These are phyloP conservation scores for Sphagnum fallax DNA, from an alignment of 228 moss, liverwort and hornwort genomes.

Conservation along the genomic window DNA sequence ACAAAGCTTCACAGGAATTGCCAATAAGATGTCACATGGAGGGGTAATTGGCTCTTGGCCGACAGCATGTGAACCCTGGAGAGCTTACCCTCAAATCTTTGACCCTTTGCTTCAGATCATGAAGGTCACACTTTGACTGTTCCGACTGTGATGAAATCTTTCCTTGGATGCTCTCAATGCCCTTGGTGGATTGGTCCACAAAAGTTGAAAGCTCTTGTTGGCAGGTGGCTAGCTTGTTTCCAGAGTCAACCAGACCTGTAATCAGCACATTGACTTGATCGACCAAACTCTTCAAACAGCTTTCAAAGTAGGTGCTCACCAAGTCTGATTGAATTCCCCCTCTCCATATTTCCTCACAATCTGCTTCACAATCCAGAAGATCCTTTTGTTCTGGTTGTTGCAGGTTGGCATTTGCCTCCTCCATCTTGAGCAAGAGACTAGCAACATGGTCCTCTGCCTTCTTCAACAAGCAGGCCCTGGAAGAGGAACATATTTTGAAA, in stretches of 20 bases:
- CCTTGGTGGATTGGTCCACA: constrained; percentile 30
- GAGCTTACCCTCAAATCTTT: constrained; percentile 11
- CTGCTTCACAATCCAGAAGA: constrained; percentile 18
- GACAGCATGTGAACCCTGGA: background rate
- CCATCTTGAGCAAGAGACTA: constrained; percentile 4
- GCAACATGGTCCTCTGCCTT: constrained; percentile 13
- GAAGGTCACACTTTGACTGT: constrained; percentile 12
- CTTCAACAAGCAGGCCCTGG: constrained; percentile 9
- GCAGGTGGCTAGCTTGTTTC: constrained; percentile 9
- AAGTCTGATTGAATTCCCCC: constrained; percentile 31
- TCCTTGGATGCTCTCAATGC: constrained; percentile 18
- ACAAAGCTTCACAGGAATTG: background rate
- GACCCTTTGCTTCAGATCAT: constrained; percentile 12
- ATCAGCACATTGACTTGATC: constrained; percentile 15
- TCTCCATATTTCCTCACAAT: constrained; percentile 25
- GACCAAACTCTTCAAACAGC: constrained; percentile 21
- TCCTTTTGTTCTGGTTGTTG: constrained; percentile 14
- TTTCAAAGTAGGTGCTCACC: constrained; percentile 32
- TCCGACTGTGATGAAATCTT: constrained; percentile 15
- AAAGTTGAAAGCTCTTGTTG: constrained; percentile 22
- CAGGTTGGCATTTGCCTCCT: constrained; percentile 17
- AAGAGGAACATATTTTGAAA: constrained; percentile 1
- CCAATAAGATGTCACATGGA: background rate
- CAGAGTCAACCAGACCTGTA: constrained; percentile 7
- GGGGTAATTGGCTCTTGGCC: too few relatives aligned